Conservation (phyloP, 108 stramenopile genomes). For the Cyclotella sp. region DNA sequence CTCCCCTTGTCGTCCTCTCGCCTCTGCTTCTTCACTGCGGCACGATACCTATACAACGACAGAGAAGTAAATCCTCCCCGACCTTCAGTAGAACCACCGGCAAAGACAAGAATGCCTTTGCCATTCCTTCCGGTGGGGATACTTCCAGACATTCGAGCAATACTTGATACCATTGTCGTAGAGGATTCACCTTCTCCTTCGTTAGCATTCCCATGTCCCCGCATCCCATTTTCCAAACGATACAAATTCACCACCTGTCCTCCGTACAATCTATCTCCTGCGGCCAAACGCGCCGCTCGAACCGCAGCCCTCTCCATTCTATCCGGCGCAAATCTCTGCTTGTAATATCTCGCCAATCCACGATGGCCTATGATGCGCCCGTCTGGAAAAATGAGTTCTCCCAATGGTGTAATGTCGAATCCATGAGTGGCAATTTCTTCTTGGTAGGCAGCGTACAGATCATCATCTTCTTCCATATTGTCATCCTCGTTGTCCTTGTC, state of each 20-base stretch:
- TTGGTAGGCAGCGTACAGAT: conserved; percentile 76
- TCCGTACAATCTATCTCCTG: conserved; percentile 77
- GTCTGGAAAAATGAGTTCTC: conserved; percentile 88
- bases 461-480: conserved; percentile 57
- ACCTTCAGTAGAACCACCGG: conserved; percentile 31
- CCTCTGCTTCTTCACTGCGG: conserved; percentile 83
- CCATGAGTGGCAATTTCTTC: conserved; percentile 79
- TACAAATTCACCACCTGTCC: conserved; percentile 70
- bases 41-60: conserved; percentile 85
- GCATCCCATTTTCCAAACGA: conserved; percentile 27
- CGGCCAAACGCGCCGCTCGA: conserved; percentile 71
- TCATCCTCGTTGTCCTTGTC: conserved; percentile 51
- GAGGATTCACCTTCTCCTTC: conserved; percentile 32
- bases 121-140: conserved; percentile 17
- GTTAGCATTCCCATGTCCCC: conserved; percentile 7
- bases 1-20: conserved; percentile 62
- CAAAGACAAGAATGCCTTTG: conserved; percentile 32
- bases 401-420: conserved; percentile 87
- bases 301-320: conserved; percentile 58
- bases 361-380: conserved; percentile 91
- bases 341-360: conserved; percentile 79
- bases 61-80: conserved; percentile 70
- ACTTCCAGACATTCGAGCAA: conserved; percentile 8
- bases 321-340: conserved; percentile 72
- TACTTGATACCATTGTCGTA: conserved; percentile 12